A percentile compares a stretch with the other conserved stretches of the same genome.
These are phyloP conservation scores for Nymphaea colorata DNA, from an alignment of 164 flowering plant genomes.

Conservation along the genomic window DNA sequence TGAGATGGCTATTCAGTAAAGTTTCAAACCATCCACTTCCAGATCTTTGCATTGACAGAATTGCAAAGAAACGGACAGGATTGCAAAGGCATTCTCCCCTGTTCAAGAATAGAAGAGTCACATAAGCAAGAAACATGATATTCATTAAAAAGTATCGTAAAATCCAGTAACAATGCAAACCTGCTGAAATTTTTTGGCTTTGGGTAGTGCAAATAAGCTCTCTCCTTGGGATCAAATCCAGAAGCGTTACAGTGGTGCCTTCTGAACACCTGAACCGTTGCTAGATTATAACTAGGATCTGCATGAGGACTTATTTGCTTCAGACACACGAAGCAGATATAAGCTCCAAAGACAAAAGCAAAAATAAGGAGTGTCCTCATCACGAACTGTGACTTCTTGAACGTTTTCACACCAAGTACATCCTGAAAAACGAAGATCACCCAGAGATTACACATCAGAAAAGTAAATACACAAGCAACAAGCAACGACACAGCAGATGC, in stretches of 20 bases:
- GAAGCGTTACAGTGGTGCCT: slow-evolving; percentile 17
- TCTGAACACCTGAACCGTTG: slow-evolving; percentile 21
- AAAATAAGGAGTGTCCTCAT: slow-evolving; percentile 47
- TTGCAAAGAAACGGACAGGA: slow-evolving; percentile 39
- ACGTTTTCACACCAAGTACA: slow-evolving; percentile 39
- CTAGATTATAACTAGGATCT: slow-evolving; percentile 13
- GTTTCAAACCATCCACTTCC: slow-evolving; percentile 63
- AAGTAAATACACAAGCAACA: no score
- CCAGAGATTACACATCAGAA: no score
- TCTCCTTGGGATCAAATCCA: slow-evolving; percentile 15
- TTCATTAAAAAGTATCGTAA: neutral
- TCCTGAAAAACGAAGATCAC: slow-evolving; percentile 30
- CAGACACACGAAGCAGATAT: slow-evolving; percentile 59
- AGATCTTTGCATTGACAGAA: slow-evolving; percentile 48
- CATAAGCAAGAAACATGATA: neutral
- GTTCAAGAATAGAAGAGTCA: neutral
- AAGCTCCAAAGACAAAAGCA: slow-evolving; percentile 59
- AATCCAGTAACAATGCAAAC: slow-evolving; percentile 14
- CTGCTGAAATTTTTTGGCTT: slow-evolving; percentile 55
- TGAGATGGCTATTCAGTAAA: slow-evolving; percentile 36
- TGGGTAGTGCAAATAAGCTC: slow-evolving; percentile 46
- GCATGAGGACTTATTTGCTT: slow-evolving; percentile 40
- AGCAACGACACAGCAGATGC: no score
- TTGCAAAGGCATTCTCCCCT: slow-evolving; percentile 45
- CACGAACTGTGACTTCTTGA: slow-evolving; percentile 57